Base-by-base conservation (phyloP, 1,284 basidiomycete genomes). In the Porogramme epimiltina region DNA sequence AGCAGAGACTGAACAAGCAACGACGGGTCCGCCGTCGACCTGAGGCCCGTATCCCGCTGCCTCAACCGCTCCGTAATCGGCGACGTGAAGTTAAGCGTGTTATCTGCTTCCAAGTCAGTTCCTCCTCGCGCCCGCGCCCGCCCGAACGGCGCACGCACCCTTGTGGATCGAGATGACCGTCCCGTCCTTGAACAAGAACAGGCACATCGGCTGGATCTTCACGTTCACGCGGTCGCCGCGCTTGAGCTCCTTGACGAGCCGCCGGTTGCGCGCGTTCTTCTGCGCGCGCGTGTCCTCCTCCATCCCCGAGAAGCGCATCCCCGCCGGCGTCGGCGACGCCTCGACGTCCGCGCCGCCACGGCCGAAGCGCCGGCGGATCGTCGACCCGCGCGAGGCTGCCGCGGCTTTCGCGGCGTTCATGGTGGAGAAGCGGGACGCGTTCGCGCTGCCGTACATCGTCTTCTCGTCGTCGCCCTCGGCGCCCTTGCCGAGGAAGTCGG, bases 141-240 rank as follows among this genome's bases (percentile, higher is more conserved):
- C 28, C 40, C 3, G 25, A 3, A 40, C 13, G 36, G 3, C n/a
- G 3, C 11, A 24, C 54, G n/a, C 53, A 64, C 62, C 61, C 46
- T 59, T 67, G 54, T 80, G 77, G 42, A 59, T 52, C 0, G 57
- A 56, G 16, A 59, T 54, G 36, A 59, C 57, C 67, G 45, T 60
- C 80, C 84, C 85, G 61, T 87, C 82, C 50, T 82, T 72, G 60
- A 82, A 75, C 20, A 88, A 70, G 69, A 87, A 86, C 41, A 87
- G 76, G 64, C 76, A 86, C 72, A 86, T 75, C 0, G 85, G 81
- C 16, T 75, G 71, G 20, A 84, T 74, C 44, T 76, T 74, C 36
- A 87, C 84, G 45, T 79, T 72, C 1, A 88, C 79, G 49, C 84
- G 73, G 20, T 82, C 80, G 8, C 76, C 82, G 66, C 79, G 71